These are phyloP conservation scores for Arbutus unedo DNA, from an alignment of 148 eudicot species.

Conservation along the genomic window DNA sequence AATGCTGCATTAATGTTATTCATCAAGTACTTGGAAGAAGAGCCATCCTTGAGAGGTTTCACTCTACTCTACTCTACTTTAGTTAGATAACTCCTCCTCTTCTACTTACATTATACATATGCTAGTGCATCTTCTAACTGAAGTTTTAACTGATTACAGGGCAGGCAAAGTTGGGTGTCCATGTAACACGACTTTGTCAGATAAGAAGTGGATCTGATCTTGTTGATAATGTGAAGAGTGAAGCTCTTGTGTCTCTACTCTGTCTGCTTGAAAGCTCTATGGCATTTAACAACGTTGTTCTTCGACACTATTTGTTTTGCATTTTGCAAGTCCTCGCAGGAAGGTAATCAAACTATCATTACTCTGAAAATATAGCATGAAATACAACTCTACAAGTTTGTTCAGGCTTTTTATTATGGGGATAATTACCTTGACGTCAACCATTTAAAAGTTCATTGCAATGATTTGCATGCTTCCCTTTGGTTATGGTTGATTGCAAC, in stretches of 20 bases:
- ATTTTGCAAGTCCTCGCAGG: constrained; percentile 89
- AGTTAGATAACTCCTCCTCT: background rate
- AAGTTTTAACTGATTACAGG: constrained; percentile 39
- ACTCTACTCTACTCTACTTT: constrained; percentile 1
- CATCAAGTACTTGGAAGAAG: constrained; percentile 65
- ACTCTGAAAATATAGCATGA: background rate
- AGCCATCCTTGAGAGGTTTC: constrained; percentile 78
- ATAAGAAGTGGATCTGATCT: constrained; percentile 46
- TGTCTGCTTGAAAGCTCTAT: constrained; percentile 75
- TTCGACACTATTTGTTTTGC: constrained; percentile 91
- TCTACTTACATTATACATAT: background rate
- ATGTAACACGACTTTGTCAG: constrained; percentile 79
- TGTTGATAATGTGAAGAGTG: constrained; percentile 54
- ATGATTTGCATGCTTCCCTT: background rate
- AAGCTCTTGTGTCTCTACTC: constrained; percentile 78
- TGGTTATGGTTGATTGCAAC: background rate
- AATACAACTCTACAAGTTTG: background rate
- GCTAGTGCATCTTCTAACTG: background rate
- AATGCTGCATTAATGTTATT: constrained; percentile 73
- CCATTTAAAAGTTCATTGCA: background rate
- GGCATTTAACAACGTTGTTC: constrained; percentile 73
- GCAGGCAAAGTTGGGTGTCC: constrained; percentile 79
- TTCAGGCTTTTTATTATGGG: background rate
- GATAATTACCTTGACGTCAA: background rate
- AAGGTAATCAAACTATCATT: constrained; percentile 43